These are phyloP conservation scores for Penicillium parvum DNA, from an alignment of 495 filamentous ascomycete genomes.

Conservation along the genomic window DNA sequence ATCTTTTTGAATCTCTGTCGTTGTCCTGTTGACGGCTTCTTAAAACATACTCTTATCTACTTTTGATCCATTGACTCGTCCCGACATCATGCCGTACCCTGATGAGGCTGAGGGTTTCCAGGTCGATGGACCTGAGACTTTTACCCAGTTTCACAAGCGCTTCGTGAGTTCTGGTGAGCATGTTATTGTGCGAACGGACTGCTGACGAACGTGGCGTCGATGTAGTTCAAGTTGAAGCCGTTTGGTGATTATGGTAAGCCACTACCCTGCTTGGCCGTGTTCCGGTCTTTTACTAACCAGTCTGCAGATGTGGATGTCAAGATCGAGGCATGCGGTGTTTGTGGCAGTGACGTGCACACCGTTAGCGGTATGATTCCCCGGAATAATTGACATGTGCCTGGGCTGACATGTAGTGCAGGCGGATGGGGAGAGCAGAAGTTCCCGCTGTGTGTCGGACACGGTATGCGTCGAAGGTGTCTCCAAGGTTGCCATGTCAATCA, in stretches of 20 bases:
- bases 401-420: conserved; percentile 27
- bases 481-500: neutral
- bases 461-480: conserved; percentile 17
- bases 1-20: neutral
- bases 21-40: neutral
- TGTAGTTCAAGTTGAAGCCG: conserved; percentile 69
- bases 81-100: conserved; percentile 64
- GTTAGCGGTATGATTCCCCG: conserved; percentile 46
- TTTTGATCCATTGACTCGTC: neutral
- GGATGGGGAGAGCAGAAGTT: conserved; percentile 70
- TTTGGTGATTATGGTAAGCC: conserved; percentile 59
- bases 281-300: conserved; percentile 2
- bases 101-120: conserved; percentile 73
- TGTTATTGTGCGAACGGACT: neutral
- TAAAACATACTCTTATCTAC: neutral
- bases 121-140: conserved; percentile 56
- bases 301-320: conserved; percentile 63
- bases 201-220: neutral
- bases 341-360: conserved; percentile 75
- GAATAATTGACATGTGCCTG: neutral
- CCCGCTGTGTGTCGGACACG: conserved; percentile 68
- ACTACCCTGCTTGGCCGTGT: too few species aligned
- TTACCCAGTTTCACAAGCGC: conserved; percentile 59
- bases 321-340: conserved; percentile 72
- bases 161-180: conserved; percentile 41